Base-by-base conservation (phyloP, 768 basidiomycete genomes). In the Dioszegia crocea region DNA sequence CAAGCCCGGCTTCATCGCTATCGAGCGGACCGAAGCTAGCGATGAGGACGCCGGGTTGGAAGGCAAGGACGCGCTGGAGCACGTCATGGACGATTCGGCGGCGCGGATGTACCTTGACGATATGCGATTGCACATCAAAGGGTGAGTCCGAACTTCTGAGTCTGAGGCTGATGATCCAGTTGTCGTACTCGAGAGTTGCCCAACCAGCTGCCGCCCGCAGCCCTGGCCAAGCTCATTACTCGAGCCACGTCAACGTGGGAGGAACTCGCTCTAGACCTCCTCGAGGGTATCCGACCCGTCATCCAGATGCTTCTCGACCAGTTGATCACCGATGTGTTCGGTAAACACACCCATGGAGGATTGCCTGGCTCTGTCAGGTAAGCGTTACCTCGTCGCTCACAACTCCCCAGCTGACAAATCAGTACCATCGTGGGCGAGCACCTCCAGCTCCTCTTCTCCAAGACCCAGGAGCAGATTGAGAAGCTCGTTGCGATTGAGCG, bases 101-200 rank as follows among this genome's bases (percentile, higher is more conserved):
- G 55, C 26, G 3, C n/a, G 8, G 6, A 6, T 46, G 45, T 23
- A 57, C 26, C 56, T 57, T 3, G 43, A 46, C 33, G 31, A 46
- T 57, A 30, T 57, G 3, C 14, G 36, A 4, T 5, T 27, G 23
- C 45, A 33, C 9, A 57, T 57, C 43, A 31, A 38, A 19, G 26
- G n/a, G 56, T 57, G 19, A 57, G 56, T 38, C 9, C 24, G 2
- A 14, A 2, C 10, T 6, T 17, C 53, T 5, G 17, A 21, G 16
- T 6, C 23, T 11, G 40, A 41, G 14, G 33, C 26, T 47, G 43
- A 33, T 40, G 39, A 33, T 12, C 21, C 23, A 56, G 55, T 17
- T 45, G 36, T 11, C 41, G 41, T 8, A 36, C 56, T 12, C 56
- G 56, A 9, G 56, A 57, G 30, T 31, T 57, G 24, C 45, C 44